These are phyloP conservation scores for Candida hispaniensis DNA, from an alignment of 805 yeast genomes.

Conservation along the genomic window DNA sequence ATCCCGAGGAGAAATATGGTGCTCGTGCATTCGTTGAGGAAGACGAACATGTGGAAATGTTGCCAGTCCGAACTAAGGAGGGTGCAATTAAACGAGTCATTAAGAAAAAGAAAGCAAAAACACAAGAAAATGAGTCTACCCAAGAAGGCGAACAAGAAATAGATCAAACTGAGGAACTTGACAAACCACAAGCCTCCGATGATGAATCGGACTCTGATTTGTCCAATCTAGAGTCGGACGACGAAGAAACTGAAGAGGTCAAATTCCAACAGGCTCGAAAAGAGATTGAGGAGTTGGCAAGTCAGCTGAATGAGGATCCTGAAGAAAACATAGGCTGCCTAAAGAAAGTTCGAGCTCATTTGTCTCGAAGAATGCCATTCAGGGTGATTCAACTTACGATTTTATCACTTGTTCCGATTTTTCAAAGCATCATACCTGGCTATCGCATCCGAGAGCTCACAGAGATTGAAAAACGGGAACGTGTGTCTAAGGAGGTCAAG, in stretches of 20 bases:
- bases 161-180: constrained; percentile 26
- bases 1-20: constrained; percentile 70
- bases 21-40: constrained; percentile 48
- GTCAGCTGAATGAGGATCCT: constrained; percentile 71
- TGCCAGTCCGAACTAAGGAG: constrained; percentile 66
- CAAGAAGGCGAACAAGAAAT: constrained; percentile 23
- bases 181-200: constrained; percentile 24
- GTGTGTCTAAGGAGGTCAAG: constrained; percentile 73
- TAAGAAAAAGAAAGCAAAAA: constrained; percentile 25
- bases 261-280: constrained; percentile 57
- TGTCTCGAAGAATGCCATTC: constrained; percentile 40
- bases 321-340: constrained; percentile 66
- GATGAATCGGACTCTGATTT: constrained; percentile 25
- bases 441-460: constrained; percentile 75
- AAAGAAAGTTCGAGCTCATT: constrained; percentile 36
- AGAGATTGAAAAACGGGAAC: constrained; percentile 71
- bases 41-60: constrained; percentile 45
- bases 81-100: constrained; percentile 66
- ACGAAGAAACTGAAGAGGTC: constrained; percentile 41
- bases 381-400: constrained; percentile 50
- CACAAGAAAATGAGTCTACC: constrained; percentile 23
- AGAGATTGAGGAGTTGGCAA: constrained; percentile 72
- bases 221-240: constrained; percentile 33
- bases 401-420: constrained; percentile 71
- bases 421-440: constrained; percentile 78